Evolutionary conservation across 805 yeast genomes (phyloP).

Genomic region (Ogataea zsoltii): DNA sequence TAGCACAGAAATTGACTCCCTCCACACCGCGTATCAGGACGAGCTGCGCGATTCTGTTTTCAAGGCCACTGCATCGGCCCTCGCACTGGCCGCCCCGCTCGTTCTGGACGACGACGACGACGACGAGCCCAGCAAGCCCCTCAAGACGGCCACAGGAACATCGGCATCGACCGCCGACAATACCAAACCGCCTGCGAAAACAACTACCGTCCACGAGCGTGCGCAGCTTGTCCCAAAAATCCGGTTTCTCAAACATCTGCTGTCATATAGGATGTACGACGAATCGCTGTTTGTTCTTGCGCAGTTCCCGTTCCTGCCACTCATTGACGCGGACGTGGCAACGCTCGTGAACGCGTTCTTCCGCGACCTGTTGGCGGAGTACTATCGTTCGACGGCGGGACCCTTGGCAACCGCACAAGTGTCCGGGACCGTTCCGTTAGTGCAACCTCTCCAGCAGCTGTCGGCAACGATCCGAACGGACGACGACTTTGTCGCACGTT

Average conservation of each 20-base stretch:
- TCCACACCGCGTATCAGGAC: constrained; percentile 47
- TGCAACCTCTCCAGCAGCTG: too few relatives aligned
- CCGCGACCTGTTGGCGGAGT: constrained; percentile 49
- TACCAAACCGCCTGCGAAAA: too few relatives aligned
- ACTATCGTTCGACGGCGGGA: constrained; percentile 29
- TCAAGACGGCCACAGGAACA: not conserved
- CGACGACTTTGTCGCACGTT: constrained; percentile 46
- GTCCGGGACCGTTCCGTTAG: too few relatives aligned
- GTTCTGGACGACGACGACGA: constrained; percentile 62
- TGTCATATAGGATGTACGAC: constrained; percentile 61
- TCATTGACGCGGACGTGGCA: constrained; percentile 51
- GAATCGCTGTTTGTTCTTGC: constrained; percentile 62
- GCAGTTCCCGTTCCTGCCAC: constrained; percentile 60
- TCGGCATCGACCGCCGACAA: too few relatives aligned
- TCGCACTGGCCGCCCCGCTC: constrained; percentile 87
- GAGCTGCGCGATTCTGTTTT: constrained; percentile 55
- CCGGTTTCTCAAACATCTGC: constrained; percentile 50
- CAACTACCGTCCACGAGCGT: too few relatives aligned
- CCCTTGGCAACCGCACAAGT: too few relatives aligned
- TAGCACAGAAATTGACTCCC: constrained; percentile 37
- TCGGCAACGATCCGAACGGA: constrained; percentile 33
- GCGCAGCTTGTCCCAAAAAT: constrained; percentile 37
- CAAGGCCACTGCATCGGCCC: constrained; percentile 69
- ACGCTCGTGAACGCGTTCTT: constrained; percentile 50
- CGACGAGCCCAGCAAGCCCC: constrained; percentile 20